Evolutionary conservation across 2,329 filamentous ascomycete genomes (phyloP).

Genomic region (Periconia macrospinosa): DNA sequence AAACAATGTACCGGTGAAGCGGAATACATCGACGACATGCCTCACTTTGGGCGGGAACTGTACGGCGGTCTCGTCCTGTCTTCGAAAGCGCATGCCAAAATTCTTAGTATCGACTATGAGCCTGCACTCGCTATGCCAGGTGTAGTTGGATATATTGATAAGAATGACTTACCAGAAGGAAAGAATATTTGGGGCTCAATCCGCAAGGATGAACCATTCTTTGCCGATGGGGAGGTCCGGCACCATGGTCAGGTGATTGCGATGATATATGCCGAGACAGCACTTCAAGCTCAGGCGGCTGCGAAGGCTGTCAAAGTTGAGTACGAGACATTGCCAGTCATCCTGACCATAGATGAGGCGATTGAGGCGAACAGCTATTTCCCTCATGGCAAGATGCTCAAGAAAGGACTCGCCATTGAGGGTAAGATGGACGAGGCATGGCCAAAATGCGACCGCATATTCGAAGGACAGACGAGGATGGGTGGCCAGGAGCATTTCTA

Average conservation of each 20-base stretch:
- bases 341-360: conserved; percentile 92
- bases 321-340: conserved; percentile 83
- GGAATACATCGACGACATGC: conserved; percentile 93
- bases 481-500: conserved; percentile 98
- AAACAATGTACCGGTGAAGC: conserved; percentile 93
- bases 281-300: conserved; percentile 74
- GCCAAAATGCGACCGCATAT: conserved; percentile 74
- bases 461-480: conserved; percentile 81
- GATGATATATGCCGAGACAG: conserved; percentile 78
- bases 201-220: conserved; percentile 79
- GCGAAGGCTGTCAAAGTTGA: conserved; percentile 81
- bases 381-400: conserved; percentile 75
- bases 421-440: conserved; percentile 71
- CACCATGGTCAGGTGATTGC: conserved; percentile 91
- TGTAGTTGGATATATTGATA: conserved; percentile 81
- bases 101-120: conserved; percentile 75
- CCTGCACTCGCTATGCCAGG: conserved; percentile 82
- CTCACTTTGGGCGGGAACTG: conserved; percentile 78
- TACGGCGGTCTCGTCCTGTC: conserved; percentile 87
- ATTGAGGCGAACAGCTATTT: conserved; percentile 88
- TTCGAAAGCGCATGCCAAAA: conserved; percentile 81
- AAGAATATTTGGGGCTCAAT: conserved; percentile 93
- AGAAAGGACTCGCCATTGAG: conserved; percentile 63
- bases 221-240: conserved; percentile 83
- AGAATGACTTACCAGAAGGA: conserved; percentile 73